These are phyloP conservation scores for Trichoderma orchidacearum DNA, from an alignment of 495 filamentous ascomycete genomes.

Conservation along the genomic window DNA sequence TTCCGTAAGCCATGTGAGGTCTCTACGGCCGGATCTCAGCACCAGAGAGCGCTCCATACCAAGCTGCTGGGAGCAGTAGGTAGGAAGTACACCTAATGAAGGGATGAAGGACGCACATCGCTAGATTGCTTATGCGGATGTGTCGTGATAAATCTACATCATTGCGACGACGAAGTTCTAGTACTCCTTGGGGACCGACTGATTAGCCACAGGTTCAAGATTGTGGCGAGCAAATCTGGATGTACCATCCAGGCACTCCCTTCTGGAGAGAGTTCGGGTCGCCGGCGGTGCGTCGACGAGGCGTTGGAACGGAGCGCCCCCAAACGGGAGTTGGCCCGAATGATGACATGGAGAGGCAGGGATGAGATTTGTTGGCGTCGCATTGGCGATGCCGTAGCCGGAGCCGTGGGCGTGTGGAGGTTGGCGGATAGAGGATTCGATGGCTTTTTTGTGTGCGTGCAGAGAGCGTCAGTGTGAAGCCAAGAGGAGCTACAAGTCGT, in stretches of 20 bases:
- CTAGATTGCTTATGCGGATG: too few species aligned
- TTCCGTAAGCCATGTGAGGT: neutral
- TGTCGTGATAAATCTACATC: too few species aligned
- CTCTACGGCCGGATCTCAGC: neutral
- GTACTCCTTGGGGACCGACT: too few species aligned
- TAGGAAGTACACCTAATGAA: too few species aligned
- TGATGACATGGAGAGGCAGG: neutral
- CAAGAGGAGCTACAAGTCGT: too few species aligned
- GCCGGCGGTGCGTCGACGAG: neutral
- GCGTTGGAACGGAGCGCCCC: neutral
- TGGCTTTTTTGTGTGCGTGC: neutral
- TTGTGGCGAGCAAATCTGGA: neutral
- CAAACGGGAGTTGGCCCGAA: neutral
- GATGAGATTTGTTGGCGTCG: neutral
- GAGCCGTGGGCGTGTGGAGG: neutral
- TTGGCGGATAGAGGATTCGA: neutral
- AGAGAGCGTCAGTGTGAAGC: too few species aligned
- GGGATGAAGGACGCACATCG: too few species aligned
- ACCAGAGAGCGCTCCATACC: too few species aligned
- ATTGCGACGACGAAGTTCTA: too few species aligned
- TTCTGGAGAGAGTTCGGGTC: neutral
- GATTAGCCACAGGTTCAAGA: too few species aligned
- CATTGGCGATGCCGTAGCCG: neutral
- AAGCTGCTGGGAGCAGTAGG: too few species aligned
- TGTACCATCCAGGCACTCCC: neutral